A percentile compares a stretch with the other conserved stretches of the same genome.
Evolutionary conservation across 2,329 filamentous ascomycete species (phyloP).

Genomic region (Diaporthe ampelina): DNA sequence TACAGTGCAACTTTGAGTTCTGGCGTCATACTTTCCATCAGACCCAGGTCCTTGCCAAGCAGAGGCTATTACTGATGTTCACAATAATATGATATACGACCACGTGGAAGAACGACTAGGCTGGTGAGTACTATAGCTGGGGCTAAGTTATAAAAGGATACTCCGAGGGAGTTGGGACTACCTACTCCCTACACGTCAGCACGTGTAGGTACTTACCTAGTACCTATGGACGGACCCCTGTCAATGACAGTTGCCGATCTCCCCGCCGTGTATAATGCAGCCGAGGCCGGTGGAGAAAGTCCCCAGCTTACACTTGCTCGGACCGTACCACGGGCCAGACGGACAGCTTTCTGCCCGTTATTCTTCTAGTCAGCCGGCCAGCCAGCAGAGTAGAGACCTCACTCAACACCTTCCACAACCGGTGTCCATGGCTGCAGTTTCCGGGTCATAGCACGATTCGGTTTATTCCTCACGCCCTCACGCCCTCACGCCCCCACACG

Average conservation of each 20-base stretch:
- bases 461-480: not conserved
- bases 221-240: constrained; percentile 13
- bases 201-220: no score
- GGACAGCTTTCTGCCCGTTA: constrained; percentile 5
- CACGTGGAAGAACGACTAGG: no score
- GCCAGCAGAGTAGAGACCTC: not conserved
- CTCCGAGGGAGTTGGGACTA: no score
- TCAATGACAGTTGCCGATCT: constrained; percentile 17
- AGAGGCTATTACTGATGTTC: no score
- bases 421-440: constrained; percentile 28
- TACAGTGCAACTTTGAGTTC: no score
- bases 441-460: constrained; percentile 25
- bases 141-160: no score
- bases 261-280: constrained; percentile 8
- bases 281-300: constrained; percentile 33
- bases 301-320: constrained; percentile 20
- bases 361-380: not conserved
- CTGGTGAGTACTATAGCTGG: no score
- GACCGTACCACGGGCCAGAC: constrained; percentile 26
- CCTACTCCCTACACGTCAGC: no score
- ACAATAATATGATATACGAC: no score
- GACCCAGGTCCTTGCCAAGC: no score
- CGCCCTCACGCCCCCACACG: not conserved
- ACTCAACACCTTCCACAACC: not conserved
- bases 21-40: no score